These are phyloP conservation scores for Diplodia scrobiculata DNA, from an alignment of 2,329 filamentous ascomycete species.

Conservation along the genomic window DNA sequence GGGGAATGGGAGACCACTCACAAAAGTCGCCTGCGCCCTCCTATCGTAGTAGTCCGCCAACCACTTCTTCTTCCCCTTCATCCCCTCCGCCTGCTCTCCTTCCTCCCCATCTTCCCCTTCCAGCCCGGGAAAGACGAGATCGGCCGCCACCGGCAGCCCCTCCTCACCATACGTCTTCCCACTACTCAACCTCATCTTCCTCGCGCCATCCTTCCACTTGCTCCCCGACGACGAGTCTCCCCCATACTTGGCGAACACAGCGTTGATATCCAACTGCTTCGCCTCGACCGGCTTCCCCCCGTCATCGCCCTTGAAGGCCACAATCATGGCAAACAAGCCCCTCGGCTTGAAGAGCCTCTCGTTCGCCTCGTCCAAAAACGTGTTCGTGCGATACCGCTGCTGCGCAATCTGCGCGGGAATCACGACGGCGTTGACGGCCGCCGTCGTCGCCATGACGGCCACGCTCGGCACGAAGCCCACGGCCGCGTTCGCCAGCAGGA, in stretches of 20 bases:
- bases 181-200: conserved; percentile 45
- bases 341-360: conserved; percentile 59
- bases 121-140: conserved; percentile 46
- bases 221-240: conserved; percentile 32
- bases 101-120: conserved; percentile 35
- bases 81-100: conserved; percentile 35
- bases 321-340: conserved; percentile 58
- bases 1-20: conserved; percentile 32
- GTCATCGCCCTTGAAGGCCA: conserved; percentile 54
- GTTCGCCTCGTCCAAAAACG: conserved; percentile 60
- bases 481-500: conserved; percentile 39
- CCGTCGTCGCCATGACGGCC: conserved; percentile 49
- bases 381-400: conserved; percentile 49
- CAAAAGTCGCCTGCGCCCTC: conserved; percentile 52
- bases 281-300: conserved; percentile 46
- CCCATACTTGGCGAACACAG: conserved; percentile 42
- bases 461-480: conserved; percentile 46
- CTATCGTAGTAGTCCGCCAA: conserved; percentile 56
- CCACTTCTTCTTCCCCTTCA: conserved; percentile 43
- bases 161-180: conserved; percentile 48
- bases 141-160: conserved; percentile 46
- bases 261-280: conserved; percentile 44
- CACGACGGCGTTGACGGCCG: conserved; percentile 50
- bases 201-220: conserved; percentile 37
- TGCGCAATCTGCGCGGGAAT: conserved; percentile 48